Conservation (phyloP, 2,329 filamentous ascomycete genomes). For the Hypoxylon sp. region DNA sequence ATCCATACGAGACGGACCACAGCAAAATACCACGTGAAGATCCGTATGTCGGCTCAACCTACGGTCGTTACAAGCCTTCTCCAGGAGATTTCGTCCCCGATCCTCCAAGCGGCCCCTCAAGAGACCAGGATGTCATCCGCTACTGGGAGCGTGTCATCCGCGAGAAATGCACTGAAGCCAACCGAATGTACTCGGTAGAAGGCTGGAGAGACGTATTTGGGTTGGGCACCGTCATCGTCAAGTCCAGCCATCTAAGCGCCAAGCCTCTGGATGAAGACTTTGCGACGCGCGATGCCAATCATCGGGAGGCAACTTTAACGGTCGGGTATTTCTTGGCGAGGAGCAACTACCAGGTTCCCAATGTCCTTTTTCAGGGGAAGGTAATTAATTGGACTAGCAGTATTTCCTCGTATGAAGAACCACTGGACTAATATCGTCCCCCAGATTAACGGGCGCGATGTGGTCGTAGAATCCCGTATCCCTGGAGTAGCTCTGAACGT, state of each 20-base stretch:
- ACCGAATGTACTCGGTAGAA: conserved; percentile 51
- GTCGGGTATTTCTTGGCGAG: no score
- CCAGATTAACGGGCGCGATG: conserved; percentile 34
- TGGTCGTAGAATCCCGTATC: conserved; percentile 39
- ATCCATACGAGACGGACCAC: conserved; percentile 48
- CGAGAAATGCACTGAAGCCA: conserved; percentile 48
- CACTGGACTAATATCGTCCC: no score
- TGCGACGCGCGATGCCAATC: conserved; percentile 38
- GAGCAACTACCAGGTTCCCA: conserved; percentile 36
- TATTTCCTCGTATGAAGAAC: no score
- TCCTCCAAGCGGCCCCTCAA: background rate
- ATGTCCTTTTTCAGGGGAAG: conserved; percentile 35
- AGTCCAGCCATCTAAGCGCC: conserved; percentile 46
- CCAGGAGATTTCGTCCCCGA: conserved; percentile 47
- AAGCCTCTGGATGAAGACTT: conserved; percentile 17
- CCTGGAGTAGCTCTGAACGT: conserved; percentile 37
- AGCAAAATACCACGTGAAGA: conserved; percentile 51
- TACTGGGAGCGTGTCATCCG: conserved; percentile 52
- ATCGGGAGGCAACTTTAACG: conserved; percentile 27
- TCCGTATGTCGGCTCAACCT: conserved; percentile 50
- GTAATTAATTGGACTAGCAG: no score
- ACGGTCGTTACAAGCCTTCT: conserved; percentile 47
- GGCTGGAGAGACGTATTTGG: conserved; percentile 58
- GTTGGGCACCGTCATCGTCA: conserved; percentile 56
- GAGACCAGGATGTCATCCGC: background rate